Percentiles rank a stretch among this genome's conserved stretches.
Conservation (phyloP, 441 rosid genomes). For the Codiaeum variegatum region DNA sequence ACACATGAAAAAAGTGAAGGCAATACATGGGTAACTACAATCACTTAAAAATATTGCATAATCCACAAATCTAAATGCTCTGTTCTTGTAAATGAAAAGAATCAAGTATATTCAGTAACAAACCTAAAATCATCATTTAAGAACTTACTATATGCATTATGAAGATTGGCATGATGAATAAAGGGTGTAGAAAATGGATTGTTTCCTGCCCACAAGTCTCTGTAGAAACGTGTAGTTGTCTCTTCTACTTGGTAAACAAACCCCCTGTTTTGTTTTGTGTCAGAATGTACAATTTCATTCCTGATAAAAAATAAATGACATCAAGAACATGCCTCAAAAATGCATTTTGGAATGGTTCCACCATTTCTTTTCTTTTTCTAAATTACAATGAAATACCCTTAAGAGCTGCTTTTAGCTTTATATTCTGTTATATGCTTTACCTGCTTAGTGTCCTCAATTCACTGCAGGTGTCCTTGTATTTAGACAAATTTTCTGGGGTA, state of each 20-base stretch:
- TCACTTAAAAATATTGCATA: background rate
- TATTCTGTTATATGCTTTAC: background rate
- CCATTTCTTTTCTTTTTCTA: background rate
- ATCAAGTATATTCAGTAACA: background rate
- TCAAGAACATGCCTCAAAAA: background rate
- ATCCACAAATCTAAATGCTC: background rate
- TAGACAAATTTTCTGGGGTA: slow-evolving; percentile 99
- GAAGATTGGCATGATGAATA: background rate
- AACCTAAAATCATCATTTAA: background rate
- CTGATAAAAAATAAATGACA: background rate
- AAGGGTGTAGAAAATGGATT: background rate
- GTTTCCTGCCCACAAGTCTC: background rate
- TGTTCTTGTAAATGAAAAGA: background rate
- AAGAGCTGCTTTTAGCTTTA: background rate
- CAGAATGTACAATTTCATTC: background rate
- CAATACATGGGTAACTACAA: no score
- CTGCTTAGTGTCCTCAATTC: slow-evolving; percentile 9
- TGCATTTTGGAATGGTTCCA: background rate
- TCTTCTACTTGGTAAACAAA: background rate
- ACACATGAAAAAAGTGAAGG: background rate
- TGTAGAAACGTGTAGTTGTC: background rate
- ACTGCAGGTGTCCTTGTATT: slow-evolving; percentile 87
- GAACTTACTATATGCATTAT: background rate
- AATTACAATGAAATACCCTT: background rate
- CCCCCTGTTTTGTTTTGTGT: background rate